phyloP scores from a whole-genome alignment of 768 basidiomycete species.

The Boletales sp. region DNA sequence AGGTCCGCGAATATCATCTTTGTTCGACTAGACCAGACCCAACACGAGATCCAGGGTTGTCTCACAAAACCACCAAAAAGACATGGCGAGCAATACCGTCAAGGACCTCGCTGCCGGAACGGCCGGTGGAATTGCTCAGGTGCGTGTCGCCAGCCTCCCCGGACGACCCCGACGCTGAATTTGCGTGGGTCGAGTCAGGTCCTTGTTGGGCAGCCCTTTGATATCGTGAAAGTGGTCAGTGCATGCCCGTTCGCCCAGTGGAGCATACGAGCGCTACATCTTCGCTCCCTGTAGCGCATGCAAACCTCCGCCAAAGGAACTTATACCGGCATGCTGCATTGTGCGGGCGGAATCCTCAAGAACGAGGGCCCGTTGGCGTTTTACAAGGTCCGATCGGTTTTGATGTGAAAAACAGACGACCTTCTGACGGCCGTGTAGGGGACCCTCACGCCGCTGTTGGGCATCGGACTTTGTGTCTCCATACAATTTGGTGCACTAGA shows the following conservation, averaged over 20 bases:
- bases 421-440: conserved; percentile 48
- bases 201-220: conserved; percentile 91
- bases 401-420: neutral
- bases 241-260: neutral
- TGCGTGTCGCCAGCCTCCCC: conserved; percentile 21
- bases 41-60: too few species aligned
- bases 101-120: conserved; percentile 91
- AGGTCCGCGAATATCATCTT: conserved; percentile 19
- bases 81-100: conserved; percentile 51
- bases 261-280: conserved; percentile 4
- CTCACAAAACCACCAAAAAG: conserved; percentile 9
- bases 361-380: conserved; percentile 92
- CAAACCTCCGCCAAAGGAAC: conserved; percentile 92
- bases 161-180: neutral
- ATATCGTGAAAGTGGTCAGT: conserved; percentile 95
- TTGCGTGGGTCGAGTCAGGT: conserved; percentile 45
- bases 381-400: conserved; percentile 67
- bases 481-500: conserved; percentile 95
- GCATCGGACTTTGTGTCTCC: conserved; percentile 92
- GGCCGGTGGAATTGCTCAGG: conserved; percentile 88
- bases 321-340: conserved; percentile 83
- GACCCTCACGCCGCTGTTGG: conserved; percentile 83
- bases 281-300: conserved; percentile 61
- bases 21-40: too few species aligned
- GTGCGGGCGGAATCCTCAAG: conserved; percentile 85